Base-by-base conservation (phyloP, 2,329 filamentous ascomycete genomes). In the Aspergillus aculeatinus region DNA sequence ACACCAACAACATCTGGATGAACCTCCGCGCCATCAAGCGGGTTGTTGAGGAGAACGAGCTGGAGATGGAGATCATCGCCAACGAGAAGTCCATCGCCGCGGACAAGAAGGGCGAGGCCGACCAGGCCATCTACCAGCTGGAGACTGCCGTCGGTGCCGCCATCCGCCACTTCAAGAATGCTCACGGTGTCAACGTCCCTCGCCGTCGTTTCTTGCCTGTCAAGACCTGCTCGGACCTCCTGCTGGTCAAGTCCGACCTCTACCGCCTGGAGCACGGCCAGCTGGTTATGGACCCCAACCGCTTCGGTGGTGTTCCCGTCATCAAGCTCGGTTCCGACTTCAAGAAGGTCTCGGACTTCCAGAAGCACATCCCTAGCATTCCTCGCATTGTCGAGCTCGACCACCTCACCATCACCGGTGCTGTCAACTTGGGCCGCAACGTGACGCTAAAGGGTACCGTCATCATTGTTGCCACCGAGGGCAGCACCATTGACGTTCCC, bases 1-100 rank as follows among this genome's bases (percentile, higher is more conserved):
- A 99, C 88, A 99, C 95, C 81, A 99, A 99, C 90, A 99, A 99
- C 87, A 97, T 99, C 82, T 99, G 95, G 95, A 90, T 99, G 85
- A 96, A 96, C 83, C 86, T 97, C 72, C 89, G 91, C 77, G 95
- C 95, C 69, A 90, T 99, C 82, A 98, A 98, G 89, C 93, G 95
- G 63, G 92, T 99, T 57, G 95, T 99, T 7, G 95, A 98, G 87
- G 92, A 96, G 80, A 92, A 96, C 78, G 94, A 98, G 84, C 89
- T 99, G 57, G 91, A 93, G 81, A 96, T 99, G 91, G 95, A 99
- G 83, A 99, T 99, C 77, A 99, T 99, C 72, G 93, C 95, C 78
- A 99, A 99, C 83, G 92, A 91, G 82, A 99, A 99, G 87, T 94
- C 91, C 66, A 97, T 99, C 73, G 91, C 95, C 56, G 95, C 93